Evolutionary conservation across 768 basidiomycete species (phyloP).

Genomic region (Panus rudis): DNA sequence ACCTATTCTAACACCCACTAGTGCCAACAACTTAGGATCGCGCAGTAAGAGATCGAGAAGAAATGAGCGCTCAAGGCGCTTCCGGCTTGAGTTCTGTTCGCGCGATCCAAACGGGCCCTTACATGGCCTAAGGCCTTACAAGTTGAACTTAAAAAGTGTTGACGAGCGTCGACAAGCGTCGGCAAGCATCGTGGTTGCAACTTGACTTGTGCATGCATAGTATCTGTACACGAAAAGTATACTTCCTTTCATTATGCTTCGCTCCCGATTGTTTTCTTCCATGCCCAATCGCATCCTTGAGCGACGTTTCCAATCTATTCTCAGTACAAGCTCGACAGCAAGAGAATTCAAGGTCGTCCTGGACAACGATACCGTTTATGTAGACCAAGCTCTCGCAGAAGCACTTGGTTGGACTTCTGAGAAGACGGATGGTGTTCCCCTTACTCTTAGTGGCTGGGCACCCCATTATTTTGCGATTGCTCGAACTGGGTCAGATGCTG

Average conservation of each 20-base stretch:
- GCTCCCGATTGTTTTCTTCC: slow-evolving; percentile 3
- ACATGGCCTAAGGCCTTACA: too few species aligned
- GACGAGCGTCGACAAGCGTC: too few species aligned
- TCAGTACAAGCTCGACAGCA: slow-evolving; percentile 5
- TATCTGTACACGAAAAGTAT: background rate
- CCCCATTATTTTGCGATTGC: slow-evolving; percentile 6
- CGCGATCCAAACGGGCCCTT: too few species aligned
- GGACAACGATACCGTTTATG: slow-evolving; percentile 16
- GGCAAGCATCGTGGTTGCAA: too few species aligned
- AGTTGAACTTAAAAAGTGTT: too few species aligned
- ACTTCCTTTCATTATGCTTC: slow-evolving; percentile 1
- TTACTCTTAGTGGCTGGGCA: slow-evolving; percentile 5
- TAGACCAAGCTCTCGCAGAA: slow-evolving; percentile 12
- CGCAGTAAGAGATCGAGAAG: too few species aligned
- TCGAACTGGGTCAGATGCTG: slow-evolving; percentile 2
- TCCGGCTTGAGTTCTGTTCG: too few species aligned
- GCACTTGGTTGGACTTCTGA: slow-evolving; percentile 14
- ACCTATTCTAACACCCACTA: too few species aligned
- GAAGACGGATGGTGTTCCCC: slow-evolving; percentile 1
- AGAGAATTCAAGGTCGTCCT: slow-evolving; percentile 17
- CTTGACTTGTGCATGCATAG: too few species aligned
- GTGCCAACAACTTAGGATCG: too few species aligned
- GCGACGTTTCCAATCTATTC: slow-evolving; percentile 4
- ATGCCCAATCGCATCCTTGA: background rate
- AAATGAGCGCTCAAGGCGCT: too few species aligned